Conservation (phyloP, 192 early-diverging fungal species). For the Mortierella claussenii region DNA sequence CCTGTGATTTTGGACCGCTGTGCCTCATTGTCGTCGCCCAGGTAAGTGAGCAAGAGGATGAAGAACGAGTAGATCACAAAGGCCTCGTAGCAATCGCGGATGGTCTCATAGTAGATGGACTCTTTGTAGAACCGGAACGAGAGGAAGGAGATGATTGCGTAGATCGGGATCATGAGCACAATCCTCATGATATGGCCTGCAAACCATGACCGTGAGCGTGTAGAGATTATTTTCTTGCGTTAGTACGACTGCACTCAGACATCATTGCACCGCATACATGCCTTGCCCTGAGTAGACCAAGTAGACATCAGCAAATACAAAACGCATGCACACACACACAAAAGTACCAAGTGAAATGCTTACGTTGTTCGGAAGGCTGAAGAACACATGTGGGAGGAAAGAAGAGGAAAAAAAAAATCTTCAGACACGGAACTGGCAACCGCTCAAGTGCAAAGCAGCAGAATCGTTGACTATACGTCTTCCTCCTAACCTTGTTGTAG, state of each 20-base stretch:
- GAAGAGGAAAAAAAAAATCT: no score
- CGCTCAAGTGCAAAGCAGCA: no score
- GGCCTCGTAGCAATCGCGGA: slow-evolving; percentile 82
- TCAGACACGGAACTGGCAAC: no score
- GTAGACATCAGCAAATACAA: no score
- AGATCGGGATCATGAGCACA: slow-evolving; percentile 77
- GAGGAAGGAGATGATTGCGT: slow-evolving; percentile 73
- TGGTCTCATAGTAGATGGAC: slow-evolving; percentile 71
- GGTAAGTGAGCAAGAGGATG: slow-evolving; percentile 73
- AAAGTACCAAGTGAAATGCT: background rate
- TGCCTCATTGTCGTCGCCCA: slow-evolving; percentile 59
- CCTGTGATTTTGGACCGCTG: slow-evolving; percentile 63
- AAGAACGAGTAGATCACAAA: slow-evolving; percentile 80
- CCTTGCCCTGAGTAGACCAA: no score
- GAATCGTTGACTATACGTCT: no score
- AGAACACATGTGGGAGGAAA: no score
- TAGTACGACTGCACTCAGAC: no score
- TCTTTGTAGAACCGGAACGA: slow-evolving; percentile 77
- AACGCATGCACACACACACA: no score
- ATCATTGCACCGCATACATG: no score
- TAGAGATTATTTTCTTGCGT: no score
- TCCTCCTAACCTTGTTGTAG: slow-evolving; percentile 62
- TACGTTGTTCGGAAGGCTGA: slow-evolving; percentile 41
- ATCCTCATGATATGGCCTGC: slow-evolving; percentile 82
- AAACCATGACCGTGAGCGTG: background rate